These are phyloP conservation scores for Berkeleyomyces basicola DNA, from an alignment of 2,329 filamentous ascomycete species.

Conservation along the genomic window DNA sequence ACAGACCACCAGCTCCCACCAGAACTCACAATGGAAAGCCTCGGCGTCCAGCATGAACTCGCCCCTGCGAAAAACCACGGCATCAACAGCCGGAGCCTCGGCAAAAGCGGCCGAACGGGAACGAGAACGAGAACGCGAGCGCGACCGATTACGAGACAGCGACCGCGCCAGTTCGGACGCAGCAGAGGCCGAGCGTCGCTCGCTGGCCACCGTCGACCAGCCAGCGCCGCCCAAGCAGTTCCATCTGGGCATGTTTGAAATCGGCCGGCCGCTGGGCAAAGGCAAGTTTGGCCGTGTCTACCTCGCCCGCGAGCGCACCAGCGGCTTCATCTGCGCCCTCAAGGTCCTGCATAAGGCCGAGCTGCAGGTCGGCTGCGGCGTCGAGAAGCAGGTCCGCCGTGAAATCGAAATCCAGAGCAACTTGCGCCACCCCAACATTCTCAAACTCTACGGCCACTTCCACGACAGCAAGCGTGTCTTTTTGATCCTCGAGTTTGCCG, in stretches of 20 bases:
- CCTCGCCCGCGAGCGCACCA: slow-evolving; percentile 61
- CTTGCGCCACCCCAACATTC: slow-evolving; percentile 69
- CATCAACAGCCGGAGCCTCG: slow-evolving; percentile 11
- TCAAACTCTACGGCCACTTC: slow-evolving; percentile 74
- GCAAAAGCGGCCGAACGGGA: slow-evolving; percentile 2
- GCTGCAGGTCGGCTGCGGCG: slow-evolving; percentile 49
- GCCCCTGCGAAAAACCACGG: slow-evolving; percentile 3
- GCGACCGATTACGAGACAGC: slow-evolving; percentile 8
- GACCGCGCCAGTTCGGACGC: slow-evolving; percentile 39
- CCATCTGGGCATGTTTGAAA: slow-evolving; percentile 89
- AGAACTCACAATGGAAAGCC: slow-evolving; percentile 19
- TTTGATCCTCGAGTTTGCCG: slow-evolving; percentile 73
- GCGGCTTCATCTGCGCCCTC: slow-evolving; percentile 69
- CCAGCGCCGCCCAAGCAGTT: slow-evolving; percentile 46
- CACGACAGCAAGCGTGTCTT: slow-evolving; percentile 81
- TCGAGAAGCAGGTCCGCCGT: slow-evolving; percentile 74
- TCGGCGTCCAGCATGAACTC: slow-evolving; percentile 2
- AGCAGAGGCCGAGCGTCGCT: slow-evolving; percentile 32
- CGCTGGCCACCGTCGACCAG: slow-evolving; percentile 38
- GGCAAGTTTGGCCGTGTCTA: slow-evolving; percentile 81
- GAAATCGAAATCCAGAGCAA: slow-evolving; percentile 87
- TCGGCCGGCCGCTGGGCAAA: slow-evolving; percentile 70
- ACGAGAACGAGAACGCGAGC: slow-evolving; percentile 8
- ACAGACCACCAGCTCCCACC: slow-evolving; percentile 48
- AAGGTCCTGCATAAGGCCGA: slow-evolving; percentile 79